Percentiles rank a stretch among this genome's conserved stretches.
Conservation (phyloP, 371 early-diverging fungal genomes). For the Coemansia sp. region DNA sequence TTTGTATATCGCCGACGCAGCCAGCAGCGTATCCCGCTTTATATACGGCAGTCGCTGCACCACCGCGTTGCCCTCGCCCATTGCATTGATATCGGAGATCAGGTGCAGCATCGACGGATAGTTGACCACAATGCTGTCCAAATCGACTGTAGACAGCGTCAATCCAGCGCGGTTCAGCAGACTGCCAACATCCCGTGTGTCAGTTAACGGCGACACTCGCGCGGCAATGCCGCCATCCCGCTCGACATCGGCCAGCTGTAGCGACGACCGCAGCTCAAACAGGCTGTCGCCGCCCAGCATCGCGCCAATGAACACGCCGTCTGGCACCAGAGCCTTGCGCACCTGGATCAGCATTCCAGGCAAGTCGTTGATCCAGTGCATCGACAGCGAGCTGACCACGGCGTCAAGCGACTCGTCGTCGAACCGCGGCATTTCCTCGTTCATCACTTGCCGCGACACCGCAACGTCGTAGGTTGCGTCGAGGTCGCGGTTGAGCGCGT, state of each 20-base stretch:
- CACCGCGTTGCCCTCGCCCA: conserved; percentile 96
- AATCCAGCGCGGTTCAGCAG: conserved; percentile 84
- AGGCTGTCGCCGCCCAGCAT: conserved; percentile 94
- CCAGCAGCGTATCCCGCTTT: conserved; percentile 78
- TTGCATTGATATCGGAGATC: conserved; percentile 82
- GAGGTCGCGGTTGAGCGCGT: conserved; percentile 65
- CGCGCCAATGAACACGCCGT: conserved; percentile 89
- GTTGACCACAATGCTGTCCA: conserved; percentile 88
- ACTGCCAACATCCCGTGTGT: conserved; percentile 78
- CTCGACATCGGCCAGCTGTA: conserved; percentile 90
- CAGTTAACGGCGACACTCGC: conserved; percentile 89
- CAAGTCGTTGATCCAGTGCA: conserved; percentile 97
- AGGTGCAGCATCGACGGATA: conserved; percentile 92
- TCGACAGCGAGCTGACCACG: conserved; percentile 77
- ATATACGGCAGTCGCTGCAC: conserved; percentile 67
- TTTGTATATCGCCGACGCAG: conserved; percentile 86
- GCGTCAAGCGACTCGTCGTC: conserved; percentile 80
- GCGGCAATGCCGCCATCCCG: conserved; percentile 90
- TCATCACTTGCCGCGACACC: conserved; percentile 74
- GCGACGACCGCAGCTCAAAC: conserved; percentile 84
- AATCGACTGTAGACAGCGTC: conserved; percentile 87
- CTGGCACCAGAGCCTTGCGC: conserved; percentile 77
- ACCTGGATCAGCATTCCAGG: conserved; percentile 87
- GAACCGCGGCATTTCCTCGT: conserved; percentile 83
- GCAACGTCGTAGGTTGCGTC: conserved; percentile 67